These are phyloP conservation scores for Hypoxylon rubiginosum DNA, from an alignment of 2,329 filamentous ascomycete species.

Conservation along the genomic window DNA sequence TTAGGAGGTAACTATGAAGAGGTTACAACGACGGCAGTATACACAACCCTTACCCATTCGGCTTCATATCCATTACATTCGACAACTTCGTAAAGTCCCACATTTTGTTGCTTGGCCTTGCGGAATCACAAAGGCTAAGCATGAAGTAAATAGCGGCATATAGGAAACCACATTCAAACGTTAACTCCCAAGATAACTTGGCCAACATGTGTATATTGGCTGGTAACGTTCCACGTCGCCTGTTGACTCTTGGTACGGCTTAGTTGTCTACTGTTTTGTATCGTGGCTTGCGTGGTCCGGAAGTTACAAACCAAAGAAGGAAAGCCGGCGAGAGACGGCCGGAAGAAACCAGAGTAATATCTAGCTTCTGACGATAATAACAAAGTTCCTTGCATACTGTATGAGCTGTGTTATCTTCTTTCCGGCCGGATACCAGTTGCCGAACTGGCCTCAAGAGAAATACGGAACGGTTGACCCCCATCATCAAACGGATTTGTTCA, in stretches of 20 bases:
- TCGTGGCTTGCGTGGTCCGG: not conserved
- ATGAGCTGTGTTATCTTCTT: not conserved
- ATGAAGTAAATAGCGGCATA: not conserved
- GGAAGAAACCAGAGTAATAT: not conserved
- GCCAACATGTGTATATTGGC: not conserved
- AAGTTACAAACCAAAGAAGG: not conserved
- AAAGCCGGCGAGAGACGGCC: not conserved
- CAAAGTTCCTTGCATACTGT: not conserved
- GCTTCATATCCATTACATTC: not conserved
- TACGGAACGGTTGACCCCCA: not conserved
- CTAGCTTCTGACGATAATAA: not conserved
- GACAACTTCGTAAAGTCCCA: not conserved
- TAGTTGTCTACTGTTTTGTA: not conserved
- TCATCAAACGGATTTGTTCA: not conserved
- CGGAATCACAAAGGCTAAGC: not conserved
- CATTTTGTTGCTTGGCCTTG: not conserved
- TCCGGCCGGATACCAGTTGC: not conserved
- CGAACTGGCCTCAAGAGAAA: not conserved
- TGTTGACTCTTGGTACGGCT: not conserved
- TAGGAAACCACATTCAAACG: not conserved
- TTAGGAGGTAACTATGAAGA: not conserved
- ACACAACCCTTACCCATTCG: constrained; percentile 1
- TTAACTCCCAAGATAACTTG: not conserved
- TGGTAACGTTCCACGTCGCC: not conserved
- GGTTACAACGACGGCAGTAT: not conserved